Conservation (phyloP, 208 protist species). For the Ichthyophonus hoferi region DNA sequence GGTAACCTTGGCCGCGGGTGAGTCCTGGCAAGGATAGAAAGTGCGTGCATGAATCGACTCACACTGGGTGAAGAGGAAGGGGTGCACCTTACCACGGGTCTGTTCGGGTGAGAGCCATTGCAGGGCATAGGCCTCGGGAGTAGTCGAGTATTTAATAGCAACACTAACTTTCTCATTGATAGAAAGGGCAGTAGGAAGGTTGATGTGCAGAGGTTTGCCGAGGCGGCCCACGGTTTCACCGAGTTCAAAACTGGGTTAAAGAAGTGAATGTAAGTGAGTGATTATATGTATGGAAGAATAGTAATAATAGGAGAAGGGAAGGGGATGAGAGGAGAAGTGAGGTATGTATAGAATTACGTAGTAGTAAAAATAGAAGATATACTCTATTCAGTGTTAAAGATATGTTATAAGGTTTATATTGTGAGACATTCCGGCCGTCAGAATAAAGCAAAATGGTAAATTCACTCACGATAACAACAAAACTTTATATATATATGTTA, state of each 20-base stretch:
- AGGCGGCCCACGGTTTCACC: not conserved
- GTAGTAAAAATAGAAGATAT: no score
- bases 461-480: no score
- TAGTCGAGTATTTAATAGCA: constrained; percentile 57
- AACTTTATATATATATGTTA: no score
- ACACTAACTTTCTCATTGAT: not conserved
- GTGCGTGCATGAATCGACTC: constrained; percentile 67
- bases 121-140: constrained; percentile 41
- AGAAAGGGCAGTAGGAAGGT: not conserved
- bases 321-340: not conserved
- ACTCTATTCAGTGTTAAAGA: no score
- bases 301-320: not conserved
- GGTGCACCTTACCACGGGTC: constrained; percentile 70
- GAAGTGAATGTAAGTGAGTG: not conserved
- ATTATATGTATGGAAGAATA: not conserved
- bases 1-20: not conserved
- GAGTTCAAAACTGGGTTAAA: not conserved
- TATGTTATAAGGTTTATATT: no score
- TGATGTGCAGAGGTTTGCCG: not conserved
- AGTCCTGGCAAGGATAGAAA: constrained; percentile 26
- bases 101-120: constrained; percentile 61
- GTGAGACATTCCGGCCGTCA: no score
- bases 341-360: not conserved
- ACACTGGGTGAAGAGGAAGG: constrained; percentile 76
- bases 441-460: no score